phyloP scores from a whole-genome alignment of 2,329 filamentous ascomycete genomes.

The Ophiostoma ips region DNA sequence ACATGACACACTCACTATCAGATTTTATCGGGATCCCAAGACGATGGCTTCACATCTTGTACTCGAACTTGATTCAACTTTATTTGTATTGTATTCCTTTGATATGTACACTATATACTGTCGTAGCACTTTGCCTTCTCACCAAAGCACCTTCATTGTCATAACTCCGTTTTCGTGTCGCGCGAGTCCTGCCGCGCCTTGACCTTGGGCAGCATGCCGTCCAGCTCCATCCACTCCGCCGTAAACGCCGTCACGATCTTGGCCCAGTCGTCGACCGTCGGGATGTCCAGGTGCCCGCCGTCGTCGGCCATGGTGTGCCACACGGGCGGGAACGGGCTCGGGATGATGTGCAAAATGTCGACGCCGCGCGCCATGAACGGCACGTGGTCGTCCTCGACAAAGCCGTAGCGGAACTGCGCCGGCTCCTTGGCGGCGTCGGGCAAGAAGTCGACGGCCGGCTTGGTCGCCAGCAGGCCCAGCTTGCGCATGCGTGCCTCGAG shows the following conservation, averaged over 20 bases:
- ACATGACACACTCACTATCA: slow-evolving; percentile 5
- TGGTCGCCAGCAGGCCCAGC: slow-evolving; percentile 33
- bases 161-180: slow-evolving; percentile 14
- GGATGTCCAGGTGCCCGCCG: slow-evolving; percentile 66
- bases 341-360: slow-evolving; percentile 79
- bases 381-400: slow-evolving; percentile 74
- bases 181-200: not conserved
- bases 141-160: slow-evolving; percentile 1
- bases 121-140: too few relatives aligned
- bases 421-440: slow-evolving; percentile 43
- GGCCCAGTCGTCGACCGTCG: slow-evolving; percentile 77
- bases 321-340: slow-evolving; percentile 62
- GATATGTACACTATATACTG: too few relatives aligned
- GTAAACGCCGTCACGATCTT: slow-evolving; percentile 71
- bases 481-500: slow-evolving; percentile 51
- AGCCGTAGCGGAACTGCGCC: slow-evolving; percentile 33
- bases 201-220: slow-evolving; percentile 11
- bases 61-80: too few relatives aligned
- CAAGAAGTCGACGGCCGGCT: slow-evolving; percentile 43
- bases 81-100: too few relatives aligned
- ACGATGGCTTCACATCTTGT: too few relatives aligned
- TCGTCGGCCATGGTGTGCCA: slow-evolving; percentile 85
- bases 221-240: slow-evolving; percentile 82
- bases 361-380: slow-evolving; percentile 83
- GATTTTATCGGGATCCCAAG: too few relatives aligned